phyloP scores from a whole-genome alignment of 2,329 filamentous ascomycete genomes.

The Paraconiothyrium brasiliense region DNA sequence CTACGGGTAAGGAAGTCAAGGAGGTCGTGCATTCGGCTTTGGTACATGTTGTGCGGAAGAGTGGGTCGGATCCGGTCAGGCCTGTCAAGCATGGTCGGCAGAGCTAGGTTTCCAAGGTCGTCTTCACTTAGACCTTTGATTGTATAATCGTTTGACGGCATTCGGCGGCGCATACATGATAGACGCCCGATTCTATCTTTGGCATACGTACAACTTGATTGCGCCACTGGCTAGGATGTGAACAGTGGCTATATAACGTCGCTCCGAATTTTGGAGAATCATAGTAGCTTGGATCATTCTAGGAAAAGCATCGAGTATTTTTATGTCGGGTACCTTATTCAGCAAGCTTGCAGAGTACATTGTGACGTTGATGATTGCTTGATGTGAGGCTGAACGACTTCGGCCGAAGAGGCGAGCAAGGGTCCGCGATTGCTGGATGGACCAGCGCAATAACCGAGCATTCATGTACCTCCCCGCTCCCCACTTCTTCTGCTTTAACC shows the following conservation, averaged over 20 bases:
- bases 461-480: conserved; percentile 9
- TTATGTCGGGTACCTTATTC: too few relatives aligned
- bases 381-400: not conserved
- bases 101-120: not conserved
- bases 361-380: not conserved
- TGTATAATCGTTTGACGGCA: too few relatives aligned
- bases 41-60: conserved; percentile 19
- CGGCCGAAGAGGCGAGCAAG: not conserved
- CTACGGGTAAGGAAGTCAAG: conserved; percentile 21
- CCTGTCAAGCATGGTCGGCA: not conserved
- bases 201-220: too few relatives aligned
- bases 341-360: not conserved
- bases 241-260: too few relatives aligned
- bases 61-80: conserved; percentile 8
- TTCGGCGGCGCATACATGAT: too few relatives aligned
- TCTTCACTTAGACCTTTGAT: not conserved
- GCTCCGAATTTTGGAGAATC: too few relatives aligned
- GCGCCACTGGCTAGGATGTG: too few relatives aligned
- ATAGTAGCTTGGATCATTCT: too few relatives aligned
- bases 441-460: conserved; percentile 18
- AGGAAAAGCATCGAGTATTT: too few relatives aligned
- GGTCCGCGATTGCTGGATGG: conserved; percentile 4
- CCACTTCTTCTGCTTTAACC: not conserved
- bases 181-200: too few relatives aligned
- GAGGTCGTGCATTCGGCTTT: conserved; percentile 27